phyloP scores from a whole-genome alignment of 768 basidiomycete species.

The Hortiboletus flavorubellus region DNA sequence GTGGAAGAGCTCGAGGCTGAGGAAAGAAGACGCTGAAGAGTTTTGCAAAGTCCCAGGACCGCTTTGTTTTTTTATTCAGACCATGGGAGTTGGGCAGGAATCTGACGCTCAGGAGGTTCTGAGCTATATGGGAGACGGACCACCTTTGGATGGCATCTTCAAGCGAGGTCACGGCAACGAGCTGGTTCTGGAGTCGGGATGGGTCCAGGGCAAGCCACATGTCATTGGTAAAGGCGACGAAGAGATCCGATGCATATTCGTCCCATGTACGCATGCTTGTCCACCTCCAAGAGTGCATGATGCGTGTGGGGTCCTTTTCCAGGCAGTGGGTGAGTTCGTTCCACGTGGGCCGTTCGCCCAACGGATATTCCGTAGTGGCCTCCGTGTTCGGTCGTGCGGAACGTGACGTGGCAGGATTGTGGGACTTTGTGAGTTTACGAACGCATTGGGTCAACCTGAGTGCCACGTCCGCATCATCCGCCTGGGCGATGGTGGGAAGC shows the following conservation, averaged over 20 bases:
- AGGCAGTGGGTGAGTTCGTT: background rate
- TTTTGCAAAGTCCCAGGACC: no score
- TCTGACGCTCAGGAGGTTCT: background rate
- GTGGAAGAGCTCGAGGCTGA: no score
- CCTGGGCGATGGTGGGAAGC: background rate
- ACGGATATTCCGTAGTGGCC: background rate
- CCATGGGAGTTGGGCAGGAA: background rate
- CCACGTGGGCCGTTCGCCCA: conserved; percentile 6
- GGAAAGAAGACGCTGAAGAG: no score
- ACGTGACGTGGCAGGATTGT: no score
- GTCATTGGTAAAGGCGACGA: background rate
- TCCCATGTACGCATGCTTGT: background rate
- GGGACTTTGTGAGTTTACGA: no score
- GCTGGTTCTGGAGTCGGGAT: background rate
- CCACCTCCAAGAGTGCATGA: background rate
- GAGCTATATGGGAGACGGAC: background rate
- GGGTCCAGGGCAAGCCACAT: conserved; percentile 2
- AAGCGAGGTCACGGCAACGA: background rate
- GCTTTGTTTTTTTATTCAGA: no score
- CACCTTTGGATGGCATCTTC: background rate
- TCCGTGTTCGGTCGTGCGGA: background rate
- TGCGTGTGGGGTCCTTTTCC: background rate
- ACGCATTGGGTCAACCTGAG: background rate
- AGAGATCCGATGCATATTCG: background rate
- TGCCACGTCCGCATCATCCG: background rate